Evolutionary conservation across 1,284 basidiomycete genomes (phyloP).

Genomic region (Sphagnurus paluster): DNA sequence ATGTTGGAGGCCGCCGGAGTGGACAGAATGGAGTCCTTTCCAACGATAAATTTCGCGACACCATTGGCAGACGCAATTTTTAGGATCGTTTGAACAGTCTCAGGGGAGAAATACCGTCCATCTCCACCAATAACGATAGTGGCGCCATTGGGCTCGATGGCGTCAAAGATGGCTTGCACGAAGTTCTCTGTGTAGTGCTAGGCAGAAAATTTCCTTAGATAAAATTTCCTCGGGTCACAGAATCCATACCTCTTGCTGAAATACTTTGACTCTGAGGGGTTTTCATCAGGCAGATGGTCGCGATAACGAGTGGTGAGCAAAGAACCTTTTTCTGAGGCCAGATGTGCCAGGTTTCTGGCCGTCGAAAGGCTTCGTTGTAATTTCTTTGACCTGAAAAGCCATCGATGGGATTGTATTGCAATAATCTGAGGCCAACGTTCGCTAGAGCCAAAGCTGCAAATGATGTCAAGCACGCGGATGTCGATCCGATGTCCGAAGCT

Average conservation of each 20-base stretch:
- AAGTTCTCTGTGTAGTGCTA: slow-evolving; percentile 99
- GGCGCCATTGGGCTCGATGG: slow-evolving; percentile 79
- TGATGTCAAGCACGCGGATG: slow-evolving; percentile 14
- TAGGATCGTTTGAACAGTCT: slow-evolving; percentile 89
- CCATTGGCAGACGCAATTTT: slow-evolving; percentile 91
- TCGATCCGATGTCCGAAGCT: neutral
- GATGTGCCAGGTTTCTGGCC: slow-evolving; percentile 96
- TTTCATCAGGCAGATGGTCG: slow-evolving; percentile 14
- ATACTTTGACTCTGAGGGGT: slow-evolving; percentile 79
- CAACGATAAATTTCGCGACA: slow-evolving; percentile 86
- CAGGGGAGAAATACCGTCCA: slow-evolving; percentile 91
- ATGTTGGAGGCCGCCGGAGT: slow-evolving; percentile 96
- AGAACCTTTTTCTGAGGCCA: slow-evolving; percentile 86
- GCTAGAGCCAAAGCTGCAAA: neutral
- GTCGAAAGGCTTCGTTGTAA: slow-evolving; percentile 76
- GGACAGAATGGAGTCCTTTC: slow-evolving; percentile 89
- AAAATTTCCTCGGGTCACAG: slow-evolving; percentile 14
- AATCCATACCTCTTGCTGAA: slow-evolving; percentile 77
- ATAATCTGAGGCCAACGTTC: neutral
- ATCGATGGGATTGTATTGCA: slow-evolving; percentile 29
- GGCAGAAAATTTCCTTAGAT: slow-evolving; percentile 6
- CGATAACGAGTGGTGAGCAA: slow-evolving; percentile 9
- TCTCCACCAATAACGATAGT: slow-evolving; percentile 97
- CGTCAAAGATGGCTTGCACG: slow-evolving; percentile 91
- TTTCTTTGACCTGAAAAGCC: slow-evolving; percentile 55